Evolutionary conservation across 495 filamentous ascomycete species (phyloP), one percentile per base, ranked within the genome.

Genomic region (Mytilinidion resinicola): DNA sequence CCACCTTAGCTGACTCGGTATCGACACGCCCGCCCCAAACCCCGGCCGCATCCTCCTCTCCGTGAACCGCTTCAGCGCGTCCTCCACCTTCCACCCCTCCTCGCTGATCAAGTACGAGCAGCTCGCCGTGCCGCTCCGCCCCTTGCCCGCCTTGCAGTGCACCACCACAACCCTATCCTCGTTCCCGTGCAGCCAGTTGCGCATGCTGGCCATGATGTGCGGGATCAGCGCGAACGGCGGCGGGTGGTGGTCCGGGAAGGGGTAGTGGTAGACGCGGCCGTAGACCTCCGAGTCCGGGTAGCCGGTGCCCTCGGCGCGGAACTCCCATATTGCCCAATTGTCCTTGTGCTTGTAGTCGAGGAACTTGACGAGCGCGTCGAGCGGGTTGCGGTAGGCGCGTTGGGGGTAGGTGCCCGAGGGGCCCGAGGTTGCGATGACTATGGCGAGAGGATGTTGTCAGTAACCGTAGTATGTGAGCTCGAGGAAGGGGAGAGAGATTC

Each of bases 141-240:
- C 93, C 72, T 98, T 98, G 2, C 93, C 93, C 1, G 93, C 93
- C 51, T 96, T 98, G 75, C 93, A 97, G 70, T 97, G 93, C 10
- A 98, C 89, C 6, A 98, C 92, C 1, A 85, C 85, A 1, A 96
- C 87, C 20, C 90, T 77, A n/a, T 67, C 76, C 57, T 62, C 65
- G n/a, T 68, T 70, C 51, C 75, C 81, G 25, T 80, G 73, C 37
- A 95, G 67, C 90, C 91, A 96, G 56, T 90, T 85, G 51, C 86
- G 79, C 91, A 97, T 96, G 61, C 86, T 85, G 6, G 81, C 90
- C 77, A 96, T 81, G n/a, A 96, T 89, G 66, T 85, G 76, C 1
- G 90, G 91, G 20, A 97, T 85, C 12, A 96, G 73, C 34, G 82
- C 80, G 66, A 98, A 97, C 3, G 95, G 93, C 57, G 93, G 93